Conservation (phyloP, 106 monocot genomes). For the Alisma plantagoaquatica region DNA sequence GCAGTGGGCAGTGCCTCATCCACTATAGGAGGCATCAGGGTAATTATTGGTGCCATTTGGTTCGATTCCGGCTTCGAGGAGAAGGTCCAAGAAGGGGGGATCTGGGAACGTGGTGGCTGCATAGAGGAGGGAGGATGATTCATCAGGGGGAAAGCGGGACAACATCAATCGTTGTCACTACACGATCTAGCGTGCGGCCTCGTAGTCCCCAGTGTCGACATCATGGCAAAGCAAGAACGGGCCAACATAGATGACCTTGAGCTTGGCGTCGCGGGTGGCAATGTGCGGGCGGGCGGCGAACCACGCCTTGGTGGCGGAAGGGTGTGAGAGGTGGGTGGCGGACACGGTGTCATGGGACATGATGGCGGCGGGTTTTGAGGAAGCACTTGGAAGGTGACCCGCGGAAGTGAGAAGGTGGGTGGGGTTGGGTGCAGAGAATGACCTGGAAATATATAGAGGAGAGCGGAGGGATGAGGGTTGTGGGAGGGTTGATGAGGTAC, state of each 20-base stretch:
- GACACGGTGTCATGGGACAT: constrained; percentile 3
- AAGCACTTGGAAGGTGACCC: constrained; percentile 41
- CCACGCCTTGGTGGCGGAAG: constrained; percentile 10
- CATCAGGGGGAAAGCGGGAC: constrained; percentile 8
- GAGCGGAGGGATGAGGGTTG: constrained; percentile 30
- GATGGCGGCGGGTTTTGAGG: constrained; percentile 31
- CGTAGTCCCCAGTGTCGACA: constrained; percentile 15
- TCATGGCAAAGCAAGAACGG: constrained; percentile 29
- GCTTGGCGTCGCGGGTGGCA: constrained; percentile 14
- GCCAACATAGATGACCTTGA: constrained; percentile 42
- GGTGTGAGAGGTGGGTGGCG: constrained; percentile 9
- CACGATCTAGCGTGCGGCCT: constrained; percentile 14
- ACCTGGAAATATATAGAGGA: no score
- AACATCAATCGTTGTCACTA: constrained; percentile 28
- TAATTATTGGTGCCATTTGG: neutral
- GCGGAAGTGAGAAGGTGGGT: no score
- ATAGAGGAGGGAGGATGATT: constrained; percentile 6
- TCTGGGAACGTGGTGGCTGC: constrained; percentile 10
- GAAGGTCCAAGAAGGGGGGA: constrained; percentile 11
- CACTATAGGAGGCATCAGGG: neutral
- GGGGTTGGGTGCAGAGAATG: no score
- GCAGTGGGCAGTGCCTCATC: no score
- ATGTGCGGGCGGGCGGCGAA: constrained; percentile 8
- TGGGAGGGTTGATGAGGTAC: constrained; percentile 68
- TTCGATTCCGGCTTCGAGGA: constrained; percentile 12